Conservation (phyloP, 202 grass and related monocot species). For the Setaria viridis region DNA sequence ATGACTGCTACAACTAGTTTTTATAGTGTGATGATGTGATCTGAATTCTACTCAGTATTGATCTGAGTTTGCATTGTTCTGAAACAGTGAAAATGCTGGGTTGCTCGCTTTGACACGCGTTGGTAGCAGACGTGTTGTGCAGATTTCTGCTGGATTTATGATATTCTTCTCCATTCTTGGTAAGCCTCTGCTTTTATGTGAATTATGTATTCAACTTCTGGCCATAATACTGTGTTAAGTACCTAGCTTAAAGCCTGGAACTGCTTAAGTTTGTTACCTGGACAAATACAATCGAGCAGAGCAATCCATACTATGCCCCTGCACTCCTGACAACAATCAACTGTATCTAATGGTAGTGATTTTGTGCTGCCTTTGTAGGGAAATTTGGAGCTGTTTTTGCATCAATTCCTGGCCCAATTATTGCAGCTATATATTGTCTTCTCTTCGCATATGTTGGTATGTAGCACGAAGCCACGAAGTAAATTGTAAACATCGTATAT, state of each 20-base stretch:
- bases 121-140: conserved; percentile 78
- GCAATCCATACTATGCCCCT: not conserved
- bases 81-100: conserved; percentile 89
- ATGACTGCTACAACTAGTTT: not conserved
- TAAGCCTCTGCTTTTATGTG: conserved; percentile 42
- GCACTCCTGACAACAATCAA: not conserved
- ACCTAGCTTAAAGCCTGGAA: not conserved
- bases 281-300: not conserved
- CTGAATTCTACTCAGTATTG: not conserved
- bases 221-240: not conserved
- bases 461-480: conserved; percentile 32
- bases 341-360: not conserved
- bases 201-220: conserved; percentile 24
- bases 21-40: conserved; percentile 26
- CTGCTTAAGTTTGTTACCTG: conserved; percentile 24
- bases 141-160: conserved; percentile 95
- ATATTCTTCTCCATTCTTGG: conserved; percentile 90
- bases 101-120: conserved; percentile 81
- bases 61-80: conserved; percentile 27
- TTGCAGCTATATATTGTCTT: conserved; percentile 83
- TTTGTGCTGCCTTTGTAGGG: conserved; percentile 53
- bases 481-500: not conserved
- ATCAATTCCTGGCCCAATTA: conserved; percentile 76
- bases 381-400: conserved; percentile 96
- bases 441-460: conserved; percentile 92